These are phyloP conservation scores for Syncephalastrum racemosum DNA, from an alignment of 371 early-diverging fungal species.

Conservation along the genomic window DNA sequence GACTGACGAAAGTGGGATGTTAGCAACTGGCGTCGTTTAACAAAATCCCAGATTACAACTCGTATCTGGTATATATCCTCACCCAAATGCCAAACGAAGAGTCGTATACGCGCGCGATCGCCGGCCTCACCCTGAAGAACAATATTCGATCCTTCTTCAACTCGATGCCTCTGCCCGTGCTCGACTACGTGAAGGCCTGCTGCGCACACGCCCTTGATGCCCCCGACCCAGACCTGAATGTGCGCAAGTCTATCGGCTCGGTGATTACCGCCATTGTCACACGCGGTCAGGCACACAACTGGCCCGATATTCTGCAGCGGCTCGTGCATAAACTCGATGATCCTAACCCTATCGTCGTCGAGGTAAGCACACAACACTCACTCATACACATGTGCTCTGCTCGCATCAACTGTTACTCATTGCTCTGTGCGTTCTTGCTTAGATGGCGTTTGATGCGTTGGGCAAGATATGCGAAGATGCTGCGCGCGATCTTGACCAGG, in stretches of 20 bases:
- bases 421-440: slow-evolving; percentile 7
- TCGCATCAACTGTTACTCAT: not conserved
- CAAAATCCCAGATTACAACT: slow-evolving; percentile 81
- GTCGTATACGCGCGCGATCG: slow-evolving; percentile 68
- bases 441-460: slow-evolving; percentile 84
- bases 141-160: slow-evolving; percentile 62
- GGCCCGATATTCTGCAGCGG: slow-evolving; percentile 76
- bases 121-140: slow-evolving; percentile 89
- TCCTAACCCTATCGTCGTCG: slow-evolving; percentile 63
- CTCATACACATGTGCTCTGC: not conserved
- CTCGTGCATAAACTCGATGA: slow-evolving; percentile 71
- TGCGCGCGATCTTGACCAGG: slow-evolving; percentile 70
- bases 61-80: slow-evolving; percentile 84
- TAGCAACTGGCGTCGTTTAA: slow-evolving; percentile 81
- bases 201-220: slow-evolving; percentile 56
- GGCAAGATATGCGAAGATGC: slow-evolving; percentile 93
- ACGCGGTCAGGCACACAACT: slow-evolving; percentile 65
- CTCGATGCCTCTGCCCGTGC: slow-evolving; percentile 53
- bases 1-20: not conserved
- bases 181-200: slow-evolving; percentile 72
- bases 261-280: slow-evolving; percentile 85
- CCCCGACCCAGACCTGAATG: slow-evolving; percentile 63
- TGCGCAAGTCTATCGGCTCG: slow-evolving; percentile 60
- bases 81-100: slow-evolving; percentile 60
- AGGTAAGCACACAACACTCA: slow-evolving; percentile 49